These are phyloP conservation scores for Caulochytrium protostelioides DNA, from an alignment of 371 early-diverging fungal genomes.

Conservation along the genomic window DNA sequence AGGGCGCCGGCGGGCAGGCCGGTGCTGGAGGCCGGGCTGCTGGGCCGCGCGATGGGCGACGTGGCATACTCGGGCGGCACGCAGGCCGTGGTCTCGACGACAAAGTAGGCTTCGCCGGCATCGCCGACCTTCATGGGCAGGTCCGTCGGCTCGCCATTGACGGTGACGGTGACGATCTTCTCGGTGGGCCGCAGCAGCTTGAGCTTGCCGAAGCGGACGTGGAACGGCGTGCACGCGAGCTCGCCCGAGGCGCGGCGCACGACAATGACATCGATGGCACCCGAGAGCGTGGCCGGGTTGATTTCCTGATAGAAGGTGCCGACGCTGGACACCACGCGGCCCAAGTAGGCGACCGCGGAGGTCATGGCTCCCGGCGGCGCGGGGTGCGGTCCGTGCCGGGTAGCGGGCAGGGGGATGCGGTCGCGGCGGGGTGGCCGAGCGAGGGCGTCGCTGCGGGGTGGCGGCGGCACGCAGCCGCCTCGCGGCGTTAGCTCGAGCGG, in stretches of 20 bases:
- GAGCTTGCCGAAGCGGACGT: conserved; percentile 95
- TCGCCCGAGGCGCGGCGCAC: conserved; percentile 62
- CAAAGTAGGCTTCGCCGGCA: conserved; percentile 96
- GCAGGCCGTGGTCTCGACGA: conserved; percentile 53
- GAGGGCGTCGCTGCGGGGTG: too few species aligned
- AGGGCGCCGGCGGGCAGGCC: too few species aligned
- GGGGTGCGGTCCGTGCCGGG: too few species aligned
- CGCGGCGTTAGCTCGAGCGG: too few species aligned
- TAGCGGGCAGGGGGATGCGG: too few species aligned
- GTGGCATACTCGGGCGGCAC: conserved; percentile 78
- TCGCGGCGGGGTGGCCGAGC: too few species aligned
- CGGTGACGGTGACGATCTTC: conserved; percentile 59
- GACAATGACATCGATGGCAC: conserved; percentile 95
- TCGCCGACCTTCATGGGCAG: conserved; percentile 94
- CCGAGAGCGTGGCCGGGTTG: conserved; percentile 92
- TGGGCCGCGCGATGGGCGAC: conserved; percentile 64
- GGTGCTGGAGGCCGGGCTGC: too few species aligned
- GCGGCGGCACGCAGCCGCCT: too few species aligned
- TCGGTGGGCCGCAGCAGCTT: conserved; percentile 72
- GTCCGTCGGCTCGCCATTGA: conserved; percentile 62
- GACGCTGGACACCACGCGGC: conserved; percentile 45
- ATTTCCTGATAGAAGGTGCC: conserved; percentile 86
- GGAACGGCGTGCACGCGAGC: conserved; percentile 83
- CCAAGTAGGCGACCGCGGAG: conserved; percentile 35
- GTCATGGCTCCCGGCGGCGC: too few species aligned